Base-by-base conservation (phyloP, 1,284 basidiomycete species). In the Ceratobasidium sp. region DNA sequence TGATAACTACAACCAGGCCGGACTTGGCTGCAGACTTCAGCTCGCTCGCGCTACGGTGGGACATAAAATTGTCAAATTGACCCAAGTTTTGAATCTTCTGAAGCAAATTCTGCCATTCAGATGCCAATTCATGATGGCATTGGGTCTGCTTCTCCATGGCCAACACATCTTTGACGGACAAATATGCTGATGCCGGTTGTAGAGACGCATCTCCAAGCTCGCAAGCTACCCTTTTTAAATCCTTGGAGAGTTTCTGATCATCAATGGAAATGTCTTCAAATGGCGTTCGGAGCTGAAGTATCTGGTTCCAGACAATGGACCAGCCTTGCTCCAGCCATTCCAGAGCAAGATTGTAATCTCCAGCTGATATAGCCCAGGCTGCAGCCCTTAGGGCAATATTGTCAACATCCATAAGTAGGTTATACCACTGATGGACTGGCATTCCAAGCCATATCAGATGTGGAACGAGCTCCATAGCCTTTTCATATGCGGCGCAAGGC, bases 1-100 rank as follows among this genome's bases (percentile, higher is more conserved):
- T 79, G 25, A 80, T 64, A 29, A 79, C 57, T 29, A 79, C 75
- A 20, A 80, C 71, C 3, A 76, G 76, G 2, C 79, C 78, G 32
- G 73, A 25, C 25, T 56, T 43, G n/a, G 77, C 74, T 34, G 76
- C 72, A 25, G 71, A 27, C 35, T 53, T 68, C 5, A 76, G 72
- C 15, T 67, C 54, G 2, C 55, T 64, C 45, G 71, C 72, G 29
- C 50, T 58, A n/a, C 47, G 70, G n/a, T 75, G 75, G 52, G 31
- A 29, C 27, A 72, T 22, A 31, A 72, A 72, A 17, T 65, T 34
- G 1, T 70, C 17, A 20, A 72, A 72, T 3, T 55, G 52, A 2
- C 43, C 47, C 20, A 64, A 15, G 13, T 50, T 13, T 17, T 70
- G 62, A 43, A 69, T 64, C 42, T 69, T 25, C 3, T 25, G 25